Percentiles rank a stretch among this genome's conserved stretches.
phyloP scores from a whole-genome alignment of 495 filamentous ascomycete species.

The Penicillium parvum region DNA sequence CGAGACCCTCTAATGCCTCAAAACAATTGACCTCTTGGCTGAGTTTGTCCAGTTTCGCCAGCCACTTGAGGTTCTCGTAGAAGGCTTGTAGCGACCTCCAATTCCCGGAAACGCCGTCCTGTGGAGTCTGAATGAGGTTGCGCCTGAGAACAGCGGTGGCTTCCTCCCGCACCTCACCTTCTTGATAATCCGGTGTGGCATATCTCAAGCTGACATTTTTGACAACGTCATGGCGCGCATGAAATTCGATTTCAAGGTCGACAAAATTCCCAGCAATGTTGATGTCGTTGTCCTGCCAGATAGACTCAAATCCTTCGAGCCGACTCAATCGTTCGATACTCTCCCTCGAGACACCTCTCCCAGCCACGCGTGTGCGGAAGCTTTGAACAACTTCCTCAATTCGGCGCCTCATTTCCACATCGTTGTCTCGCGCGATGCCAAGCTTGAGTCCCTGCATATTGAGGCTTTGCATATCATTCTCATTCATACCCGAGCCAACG shows the following conservation, averaged over 20 bases:
- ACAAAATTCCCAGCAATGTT: conserved; percentile 66
- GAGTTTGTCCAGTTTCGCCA: conserved; percentile 74
- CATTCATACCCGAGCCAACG: conserved; percentile 39
- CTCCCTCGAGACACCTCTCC: conserved; percentile 65
- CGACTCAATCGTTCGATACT: conserved; percentile 73
- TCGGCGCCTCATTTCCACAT: conserved; percentile 51
- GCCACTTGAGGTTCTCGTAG: conserved; percentile 71
- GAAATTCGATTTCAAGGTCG: conserved; percentile 49
- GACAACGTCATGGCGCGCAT: conserved; percentile 41
- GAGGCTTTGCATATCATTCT: conserved; percentile 42
- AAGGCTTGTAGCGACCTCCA: conserved; percentile 66
- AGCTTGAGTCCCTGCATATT: conserved; percentile 41
- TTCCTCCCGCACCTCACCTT: conserved; percentile 38
- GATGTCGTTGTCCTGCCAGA: conserved; percentile 66
- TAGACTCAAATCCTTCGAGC: conserved; percentile 67
- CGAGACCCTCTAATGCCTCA: conserved; percentile 82
- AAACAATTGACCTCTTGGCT: conserved; percentile 82
- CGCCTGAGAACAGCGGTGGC: conserved; percentile 50
- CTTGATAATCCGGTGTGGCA: conserved; percentile 40
- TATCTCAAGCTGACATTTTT: conserved; percentile 44
- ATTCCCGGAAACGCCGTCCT: conserved; percentile 34
- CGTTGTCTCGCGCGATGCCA: conserved; percentile 40
- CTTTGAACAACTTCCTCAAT: conserved; percentile 44
- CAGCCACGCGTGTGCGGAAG: conserved; percentile 40
- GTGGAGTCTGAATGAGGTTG: conserved; percentile 41